These are phyloP conservation scores for Massariosphaeria phaeospora DNA, from an alignment of 495 filamentous ascomycete species.

Conservation along the genomic window DNA sequence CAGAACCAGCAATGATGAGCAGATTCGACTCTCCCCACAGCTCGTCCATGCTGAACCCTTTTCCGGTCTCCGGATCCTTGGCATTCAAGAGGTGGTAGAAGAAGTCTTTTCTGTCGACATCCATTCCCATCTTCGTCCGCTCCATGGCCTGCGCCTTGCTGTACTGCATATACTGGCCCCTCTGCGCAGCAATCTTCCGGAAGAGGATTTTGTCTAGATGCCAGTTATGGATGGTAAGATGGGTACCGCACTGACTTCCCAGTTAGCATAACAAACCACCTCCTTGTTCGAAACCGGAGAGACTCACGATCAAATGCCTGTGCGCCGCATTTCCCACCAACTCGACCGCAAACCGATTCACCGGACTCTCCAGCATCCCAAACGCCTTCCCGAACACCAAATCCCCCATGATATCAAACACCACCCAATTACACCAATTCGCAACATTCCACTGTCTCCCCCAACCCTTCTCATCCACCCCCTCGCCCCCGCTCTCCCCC, in stretches of 20 bases:
- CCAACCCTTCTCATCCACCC: slow-evolving; percentile 15
- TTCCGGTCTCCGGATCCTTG: slow-evolving; percentile 39
- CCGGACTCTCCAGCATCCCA: slow-evolving; percentile 59
- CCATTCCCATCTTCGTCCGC: slow-evolving; percentile 43
- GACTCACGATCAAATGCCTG: slow-evolving; percentile 43
- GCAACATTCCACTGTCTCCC: slow-evolving; percentile 46
- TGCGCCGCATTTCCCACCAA: slow-evolving; percentile 48
- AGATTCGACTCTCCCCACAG: slow-evolving; percentile 40
- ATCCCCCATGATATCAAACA: slow-evolving; percentile 70
- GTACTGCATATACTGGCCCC: slow-evolving; percentile 59
- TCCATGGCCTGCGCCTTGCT: slow-evolving; percentile 53
- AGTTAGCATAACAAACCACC: background rate
- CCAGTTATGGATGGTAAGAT: slow-evolving; percentile 52
- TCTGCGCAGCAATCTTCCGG: slow-evolving; percentile 51
- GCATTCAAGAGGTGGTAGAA: slow-evolving; percentile 39
- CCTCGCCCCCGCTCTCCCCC: background rate
- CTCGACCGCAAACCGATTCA: slow-evolving; percentile 56
- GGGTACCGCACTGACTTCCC: slow-evolving; percentile 54
- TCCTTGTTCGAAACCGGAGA: background rate
- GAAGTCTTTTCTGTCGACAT: slow-evolving; percentile 37
- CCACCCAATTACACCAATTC: slow-evolving; percentile 60
- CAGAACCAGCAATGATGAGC: slow-evolving; percentile 40
- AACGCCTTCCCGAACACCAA: slow-evolving; percentile 67
- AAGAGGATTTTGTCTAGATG: slow-evolving; percentile 57
- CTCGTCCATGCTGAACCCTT: slow-evolving; percentile 37